A percentile compares a stretch with the other conserved stretches of the same genome.
Evolutionary conservation across 352 stramenopile species (phyloP).

Genomic region (Phytopythium boreale): DNA sequence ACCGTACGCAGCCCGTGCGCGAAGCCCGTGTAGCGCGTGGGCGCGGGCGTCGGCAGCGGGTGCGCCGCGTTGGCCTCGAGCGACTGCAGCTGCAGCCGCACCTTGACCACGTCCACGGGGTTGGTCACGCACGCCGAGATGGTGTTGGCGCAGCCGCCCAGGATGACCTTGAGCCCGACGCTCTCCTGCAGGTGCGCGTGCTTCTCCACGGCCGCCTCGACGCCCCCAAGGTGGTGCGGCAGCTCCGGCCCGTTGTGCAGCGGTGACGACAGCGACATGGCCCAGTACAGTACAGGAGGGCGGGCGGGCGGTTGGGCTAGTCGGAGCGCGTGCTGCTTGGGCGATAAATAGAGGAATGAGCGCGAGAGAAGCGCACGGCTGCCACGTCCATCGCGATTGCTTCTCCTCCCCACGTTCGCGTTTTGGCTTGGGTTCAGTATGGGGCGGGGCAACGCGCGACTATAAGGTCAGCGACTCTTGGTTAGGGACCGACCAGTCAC

Average conservation of each 20-base stretch:
- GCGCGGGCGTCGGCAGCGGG: constrained; percentile 23
- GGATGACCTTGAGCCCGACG: constrained; percentile 54
- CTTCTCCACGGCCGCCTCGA: constrained; percentile 22
- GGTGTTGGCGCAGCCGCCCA: constrained; percentile 63
- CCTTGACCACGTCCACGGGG: constrained; percentile 67
- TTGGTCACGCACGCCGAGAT: constrained; percentile 49
- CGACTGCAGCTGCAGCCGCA: constrained; percentile 60
- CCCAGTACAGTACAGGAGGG: background rate
- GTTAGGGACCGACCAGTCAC: background rate
- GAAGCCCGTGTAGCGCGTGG: constrained; percentile 51
- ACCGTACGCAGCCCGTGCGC: constrained; percentile 45
- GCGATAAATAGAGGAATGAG: constrained; percentile 5
- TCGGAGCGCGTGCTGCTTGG: background rate
- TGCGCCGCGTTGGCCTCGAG: constrained; percentile 27
- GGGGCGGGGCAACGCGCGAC: background rate
- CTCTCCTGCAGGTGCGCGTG: constrained; percentile 51
- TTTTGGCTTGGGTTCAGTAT: background rate
- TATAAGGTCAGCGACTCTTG: background rate
- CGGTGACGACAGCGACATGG: constrained; percentile 4
- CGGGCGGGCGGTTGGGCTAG: background rate
- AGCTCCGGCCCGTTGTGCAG: constrained; percentile 15
- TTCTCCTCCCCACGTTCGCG: background rate
- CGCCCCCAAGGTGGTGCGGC: constrained; percentile 18
- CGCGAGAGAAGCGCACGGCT: constrained; percentile 11
- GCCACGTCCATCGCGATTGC: background rate